A percentile compares a stretch with the other conserved stretches of the same genome.
phyloP scores from a whole-genome alignment of 1,284 basidiomycete genomes.

The Malassezia vespertilionis region DNA sequence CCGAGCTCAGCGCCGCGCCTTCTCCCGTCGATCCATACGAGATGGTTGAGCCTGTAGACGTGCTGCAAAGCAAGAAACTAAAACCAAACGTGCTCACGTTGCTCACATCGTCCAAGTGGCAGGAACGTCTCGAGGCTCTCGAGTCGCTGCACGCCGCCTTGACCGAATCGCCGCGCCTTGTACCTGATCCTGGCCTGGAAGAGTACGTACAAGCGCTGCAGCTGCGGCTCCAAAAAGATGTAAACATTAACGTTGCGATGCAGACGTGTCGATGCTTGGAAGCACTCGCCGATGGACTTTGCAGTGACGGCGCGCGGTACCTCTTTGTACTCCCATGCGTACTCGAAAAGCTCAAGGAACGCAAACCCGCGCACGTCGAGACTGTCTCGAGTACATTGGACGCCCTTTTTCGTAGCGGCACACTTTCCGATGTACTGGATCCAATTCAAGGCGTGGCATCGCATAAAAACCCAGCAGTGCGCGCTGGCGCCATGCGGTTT shows the following conservation, averaged over 20 bases:
- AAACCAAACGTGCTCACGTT: slow-evolving; percentile 49
- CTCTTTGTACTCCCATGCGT: slow-evolving; percentile 65
- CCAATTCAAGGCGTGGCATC: slow-evolving; percentile 68
- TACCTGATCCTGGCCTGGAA: slow-evolving; percentile 58
- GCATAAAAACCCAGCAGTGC: slow-evolving; percentile 93
- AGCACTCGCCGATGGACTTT: slow-evolving; percentile 69
- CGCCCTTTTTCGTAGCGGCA: slow-evolving; percentile 67
- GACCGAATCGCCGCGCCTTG: slow-evolving; percentile 63
- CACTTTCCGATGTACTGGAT: slow-evolving; percentile 69
- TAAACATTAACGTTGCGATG: slow-evolving; percentile 91
- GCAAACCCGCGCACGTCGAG: slow-evolving; percentile 81
- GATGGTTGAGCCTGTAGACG: slow-evolving; percentile 73
- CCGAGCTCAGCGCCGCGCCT: slow-evolving; percentile 47
- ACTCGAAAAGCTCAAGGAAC: slow-evolving; percentile 84
- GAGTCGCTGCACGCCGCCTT: slow-evolving; percentile 71
- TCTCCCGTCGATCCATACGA: slow-evolving; percentile 63
- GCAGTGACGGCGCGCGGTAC: slow-evolving; percentile 61
- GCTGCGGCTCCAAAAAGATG: slow-evolving; percentile 71
- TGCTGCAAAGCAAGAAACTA: slow-evolving; percentile 58
- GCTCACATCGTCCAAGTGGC: slow-evolving; percentile 88
- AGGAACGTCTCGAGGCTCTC: slow-evolving; percentile 75
- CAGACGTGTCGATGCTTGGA: slow-evolving; percentile 76
- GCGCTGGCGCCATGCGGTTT: slow-evolving; percentile 84
- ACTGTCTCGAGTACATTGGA: slow-evolving; percentile 77
- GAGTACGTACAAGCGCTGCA: slow-evolving; percentile 68